Evolutionary conservation across 306 rosid species (phyloP).

Genomic region (Boehmeria nivea): DNA sequence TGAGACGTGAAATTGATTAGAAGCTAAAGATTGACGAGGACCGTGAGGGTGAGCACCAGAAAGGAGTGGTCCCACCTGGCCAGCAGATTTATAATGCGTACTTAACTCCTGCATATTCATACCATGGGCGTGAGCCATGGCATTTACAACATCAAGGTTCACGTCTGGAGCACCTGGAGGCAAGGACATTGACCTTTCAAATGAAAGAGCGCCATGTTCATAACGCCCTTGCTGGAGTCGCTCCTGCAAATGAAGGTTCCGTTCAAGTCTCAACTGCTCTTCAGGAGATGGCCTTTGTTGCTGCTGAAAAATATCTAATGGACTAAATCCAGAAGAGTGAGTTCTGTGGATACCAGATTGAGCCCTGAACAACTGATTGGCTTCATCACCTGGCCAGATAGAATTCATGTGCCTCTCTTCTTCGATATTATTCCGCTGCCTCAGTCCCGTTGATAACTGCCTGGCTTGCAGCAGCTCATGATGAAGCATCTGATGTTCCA

Average conservation of each 20-base stretch:
- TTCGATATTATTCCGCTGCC: slow-evolving; percentile 38
- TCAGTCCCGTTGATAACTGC: slow-evolving; percentile 43
- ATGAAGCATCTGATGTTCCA: slow-evolving; percentile 49
- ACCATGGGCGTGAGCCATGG: slow-evolving; percentile 43
- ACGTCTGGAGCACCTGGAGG: slow-evolving; percentile 46
- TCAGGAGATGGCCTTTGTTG: slow-evolving; percentile 48
- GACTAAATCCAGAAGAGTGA: slow-evolving; percentile 34
- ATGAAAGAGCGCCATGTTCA: slow-evolving; percentile 36
- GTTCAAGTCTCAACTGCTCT: slow-evolving; percentile 42
- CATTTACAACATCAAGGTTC: slow-evolving; percentile 48
- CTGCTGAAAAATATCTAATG: slow-evolving; percentile 34
- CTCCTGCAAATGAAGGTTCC: slow-evolving; percentile 43
- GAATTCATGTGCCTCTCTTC: slow-evolving; percentile 36
- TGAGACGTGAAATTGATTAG: slow-evolving; percentile 40
- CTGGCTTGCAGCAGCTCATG: slow-evolving; percentile 43
- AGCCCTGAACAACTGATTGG: slow-evolving; percentile 38
- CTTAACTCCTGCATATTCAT: slow-evolving; percentile 41
- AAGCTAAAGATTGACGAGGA: slow-evolving; percentile 24
- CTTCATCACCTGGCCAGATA: slow-evolving; percentile 42
- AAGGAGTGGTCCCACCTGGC: slow-evolving; percentile 32
- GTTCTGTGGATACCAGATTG: slow-evolving; percentile 32
- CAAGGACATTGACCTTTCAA: slow-evolving; percentile 45
- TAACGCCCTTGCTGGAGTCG: slow-evolving; percentile 37
- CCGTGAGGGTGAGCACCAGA: slow-evolving; percentile 28
- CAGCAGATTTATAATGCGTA: slow-evolving; percentile 25